Evolutionary conservation across 2,329 filamentous ascomycete genomes (phyloP).

Genomic region (Colletotrichum magnum): DNA sequence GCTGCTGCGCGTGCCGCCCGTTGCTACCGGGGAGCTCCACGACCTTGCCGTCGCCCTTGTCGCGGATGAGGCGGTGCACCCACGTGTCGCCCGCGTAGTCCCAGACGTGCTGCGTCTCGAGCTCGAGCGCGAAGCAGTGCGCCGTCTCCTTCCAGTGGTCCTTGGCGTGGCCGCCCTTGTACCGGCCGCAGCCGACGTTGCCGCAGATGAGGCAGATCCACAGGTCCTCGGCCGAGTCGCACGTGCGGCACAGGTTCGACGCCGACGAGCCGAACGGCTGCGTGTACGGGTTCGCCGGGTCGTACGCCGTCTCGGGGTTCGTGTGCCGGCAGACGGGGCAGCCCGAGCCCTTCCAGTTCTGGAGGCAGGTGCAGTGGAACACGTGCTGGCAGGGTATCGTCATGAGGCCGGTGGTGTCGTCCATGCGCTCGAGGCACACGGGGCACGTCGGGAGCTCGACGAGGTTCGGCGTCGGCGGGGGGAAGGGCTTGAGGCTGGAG

Average conservation of each 20-base stretch:
- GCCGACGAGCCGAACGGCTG: constrained; percentile 71
- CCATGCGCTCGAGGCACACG: constrained; percentile 97
- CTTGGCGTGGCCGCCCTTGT: constrained; percentile 94
- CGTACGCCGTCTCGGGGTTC: constrained; percentile 60
- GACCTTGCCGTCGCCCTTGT: constrained; percentile 92
- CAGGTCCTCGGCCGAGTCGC: constrained; percentile 84
- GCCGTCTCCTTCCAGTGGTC: constrained; percentile 91
- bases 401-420: constrained; percentile 93
- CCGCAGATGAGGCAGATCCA: constrained; percentile 98
- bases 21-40: constrained; percentile 83
- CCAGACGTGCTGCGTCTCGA: constrained; percentile 96
- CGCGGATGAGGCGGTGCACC: constrained; percentile 94
- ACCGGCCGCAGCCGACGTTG: constrained; percentile 92
- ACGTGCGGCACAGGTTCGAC: constrained; percentile 84
- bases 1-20: constrained; percentile 40
- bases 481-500: constrained; percentile 70
- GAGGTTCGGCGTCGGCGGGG: constrained; percentile 82
- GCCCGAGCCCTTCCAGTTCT: constrained; percentile 95
- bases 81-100: constrained; percentile 97
- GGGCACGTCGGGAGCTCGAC: constrained; percentile 96
- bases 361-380: constrained; percentile 95
- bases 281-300: constrained; percentile 64
- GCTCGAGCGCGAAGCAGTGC: constrained; percentile 93
- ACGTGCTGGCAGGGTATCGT: constrained; percentile 98
- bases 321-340: constrained; percentile 97